Evolutionary conservation across 352 stramenopile species (phyloP).

Genomic region (Pythium pyrilobum): DNA sequence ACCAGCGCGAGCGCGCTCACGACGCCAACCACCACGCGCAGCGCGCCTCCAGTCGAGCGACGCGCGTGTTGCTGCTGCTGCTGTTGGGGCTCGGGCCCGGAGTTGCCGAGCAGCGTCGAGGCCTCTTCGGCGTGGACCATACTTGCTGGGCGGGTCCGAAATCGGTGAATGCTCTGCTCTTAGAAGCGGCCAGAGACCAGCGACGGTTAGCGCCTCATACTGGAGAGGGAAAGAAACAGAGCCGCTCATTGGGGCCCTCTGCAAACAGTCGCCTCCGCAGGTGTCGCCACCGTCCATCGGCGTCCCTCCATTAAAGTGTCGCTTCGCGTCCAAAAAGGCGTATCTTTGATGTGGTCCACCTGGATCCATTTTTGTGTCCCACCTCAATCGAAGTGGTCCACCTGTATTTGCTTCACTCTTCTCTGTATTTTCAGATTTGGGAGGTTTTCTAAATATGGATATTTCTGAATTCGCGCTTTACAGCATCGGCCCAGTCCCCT

Average conservation of each 20-base stretch:
- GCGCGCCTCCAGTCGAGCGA: background rate
- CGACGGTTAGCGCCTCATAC: background rate
- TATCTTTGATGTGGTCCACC: background rate
- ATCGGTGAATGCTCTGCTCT: background rate
- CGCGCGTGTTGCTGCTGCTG: background rate
- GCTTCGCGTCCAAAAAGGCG: background rate
- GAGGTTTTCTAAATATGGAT: constrained; percentile 3
- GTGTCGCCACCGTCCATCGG: constrained; percentile 8
- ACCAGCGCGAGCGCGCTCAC: constrained; percentile 15
- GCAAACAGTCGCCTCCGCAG: background rate
- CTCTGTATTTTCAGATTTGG: background rate
- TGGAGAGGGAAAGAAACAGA: background rate
- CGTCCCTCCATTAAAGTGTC: constrained; percentile 5
- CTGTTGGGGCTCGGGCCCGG: background rate
- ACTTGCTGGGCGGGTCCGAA: background rate
- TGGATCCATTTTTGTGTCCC: background rate
- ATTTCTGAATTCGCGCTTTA: background rate
- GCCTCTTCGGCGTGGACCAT: constrained; percentile 2
- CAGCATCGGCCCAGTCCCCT: background rate
- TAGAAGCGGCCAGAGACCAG: background rate
- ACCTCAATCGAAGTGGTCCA: background rate
- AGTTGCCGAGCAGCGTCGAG: constrained; percentile 9
- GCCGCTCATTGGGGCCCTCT: too few species aligned
- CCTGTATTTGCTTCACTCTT: background rate
- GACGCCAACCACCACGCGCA: constrained; percentile 11